Evolutionary conservation across 768 basidiomycete species (phyloP).

Genomic region (Candolleomyces aberdarensis): DNA sequence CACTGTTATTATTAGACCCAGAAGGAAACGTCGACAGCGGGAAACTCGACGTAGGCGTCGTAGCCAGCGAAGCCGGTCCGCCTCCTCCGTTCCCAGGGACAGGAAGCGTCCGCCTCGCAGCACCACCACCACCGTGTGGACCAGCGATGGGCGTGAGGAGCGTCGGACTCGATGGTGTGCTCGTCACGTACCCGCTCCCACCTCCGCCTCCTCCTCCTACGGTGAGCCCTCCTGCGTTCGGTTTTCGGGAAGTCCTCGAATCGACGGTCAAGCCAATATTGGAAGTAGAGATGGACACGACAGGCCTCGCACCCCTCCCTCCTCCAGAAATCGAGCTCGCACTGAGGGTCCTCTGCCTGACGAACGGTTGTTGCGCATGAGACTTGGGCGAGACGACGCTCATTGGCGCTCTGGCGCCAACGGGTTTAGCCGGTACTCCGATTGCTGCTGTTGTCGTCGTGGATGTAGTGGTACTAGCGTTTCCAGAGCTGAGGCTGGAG

Average conservation of each 20-base stretch:
- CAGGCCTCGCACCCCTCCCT: not conserved
- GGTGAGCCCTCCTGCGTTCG: not conserved
- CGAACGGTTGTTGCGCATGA: not conserved
- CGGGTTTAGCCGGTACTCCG: too few species aligned
- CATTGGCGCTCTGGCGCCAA: too few species aligned
- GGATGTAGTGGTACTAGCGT: too few species aligned
- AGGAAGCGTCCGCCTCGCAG: not conserved
- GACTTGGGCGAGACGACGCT: not conserved
- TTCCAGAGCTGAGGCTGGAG: too few species aligned
- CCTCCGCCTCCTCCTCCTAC: not conserved
- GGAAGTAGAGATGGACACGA: not conserved
- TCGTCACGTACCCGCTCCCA: not conserved
- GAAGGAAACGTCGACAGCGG: not conserved
- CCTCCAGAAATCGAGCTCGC: not conserved
- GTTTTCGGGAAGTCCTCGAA: not conserved
- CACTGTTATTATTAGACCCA: not conserved
- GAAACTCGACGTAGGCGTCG: not conserved
- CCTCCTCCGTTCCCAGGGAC: not conserved
- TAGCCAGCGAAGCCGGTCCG: not conserved
- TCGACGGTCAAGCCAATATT: not conserved
- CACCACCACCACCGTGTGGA: not conserved
- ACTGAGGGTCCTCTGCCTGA: not conserved
- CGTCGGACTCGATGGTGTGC: not conserved
- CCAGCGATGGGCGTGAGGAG: not conserved
- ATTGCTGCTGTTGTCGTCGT: too few species aligned